A percentile compares a stretch with the other conserved stretches of the same genome.
These are phyloP conservation scores for Aspergillus pseudonomiae DNA, from an alignment of 2,329 filamentous ascomycete species.

Conservation along the genomic window DNA sequence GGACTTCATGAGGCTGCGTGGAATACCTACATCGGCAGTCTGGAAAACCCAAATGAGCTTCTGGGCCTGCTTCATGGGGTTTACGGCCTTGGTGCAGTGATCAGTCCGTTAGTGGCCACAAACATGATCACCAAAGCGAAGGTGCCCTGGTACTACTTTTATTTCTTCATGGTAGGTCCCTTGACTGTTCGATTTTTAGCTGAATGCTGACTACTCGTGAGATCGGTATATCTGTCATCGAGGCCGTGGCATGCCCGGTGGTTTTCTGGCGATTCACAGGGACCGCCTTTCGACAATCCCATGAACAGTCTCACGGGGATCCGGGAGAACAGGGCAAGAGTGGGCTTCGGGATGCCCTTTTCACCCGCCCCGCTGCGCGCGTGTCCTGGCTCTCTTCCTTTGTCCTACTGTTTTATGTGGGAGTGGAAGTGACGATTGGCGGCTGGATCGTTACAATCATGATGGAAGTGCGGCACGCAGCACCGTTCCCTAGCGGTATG, in stretches of 20 bases:
- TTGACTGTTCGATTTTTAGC: not conserved
- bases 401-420: constrained; percentile 78
- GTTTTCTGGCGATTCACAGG: constrained; percentile 11
- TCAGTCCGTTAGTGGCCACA: constrained; percentile 71
- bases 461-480: constrained; percentile 70
- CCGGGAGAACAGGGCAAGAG: not conserved
- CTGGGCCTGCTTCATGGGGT: constrained; percentile 71
- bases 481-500: constrained; percentile 71
- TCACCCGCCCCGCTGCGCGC: not conserved
- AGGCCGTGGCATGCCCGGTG: constrained; percentile 16
- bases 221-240: constrained; percentile 17
- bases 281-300: not conserved
- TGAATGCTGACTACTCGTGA: not conserved
- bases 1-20: not conserved
- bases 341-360: not conserved
- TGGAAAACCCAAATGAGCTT: constrained; percentile 62
- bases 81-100: constrained; percentile 71
- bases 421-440: constrained; percentile 69
- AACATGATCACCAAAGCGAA: constrained; percentile 67
- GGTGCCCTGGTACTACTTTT: constrained; percentile 71
- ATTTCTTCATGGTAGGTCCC: constrained; percentile 68
- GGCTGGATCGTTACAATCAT: constrained; percentile 87
- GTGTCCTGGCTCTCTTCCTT: constrained; percentile 42
- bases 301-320: not conserved
- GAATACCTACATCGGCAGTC: not conserved